Base-by-base conservation (phyloP, 768 basidiomycete genomes). In the Multifurca ochricompacta region DNA sequence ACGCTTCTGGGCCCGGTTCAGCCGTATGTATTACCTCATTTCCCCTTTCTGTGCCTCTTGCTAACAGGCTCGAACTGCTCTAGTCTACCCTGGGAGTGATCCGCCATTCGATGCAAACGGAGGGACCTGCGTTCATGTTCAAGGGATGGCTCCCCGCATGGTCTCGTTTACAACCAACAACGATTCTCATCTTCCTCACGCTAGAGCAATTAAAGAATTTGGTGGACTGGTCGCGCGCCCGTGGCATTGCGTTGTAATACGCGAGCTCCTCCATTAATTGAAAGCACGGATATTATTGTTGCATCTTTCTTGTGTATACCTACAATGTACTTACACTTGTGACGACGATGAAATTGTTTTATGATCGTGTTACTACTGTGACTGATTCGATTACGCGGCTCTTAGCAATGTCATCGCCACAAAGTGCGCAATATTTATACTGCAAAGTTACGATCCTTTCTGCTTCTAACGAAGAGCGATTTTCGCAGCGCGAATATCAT, bases 71-170 rank as follows among this genome's bases (percentile, higher is more conserved):
- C 30, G 21, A 21, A 13, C 25, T n/a, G 18, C 11, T 34, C 11
- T 60, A 85, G 83, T 88, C 85, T 1, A 87, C 89, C 0, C 59
- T 91, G 25, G 75, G 69, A 6, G 85, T 87, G 37, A 88, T 91
- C 65, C 74, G 76, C 18, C 61, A 74, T 10, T 86, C 87, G 18
- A 71, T 92, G 57, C 74, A 77, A 56, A 81, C 70, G 59, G 90
- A 92, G 62, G 90, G 90, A 13, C 67, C 87, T 3, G 85, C 85
- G 80, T 92, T 91, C 77, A 87, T 92, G 85, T 90, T 92, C 75
- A 90, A 89, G 67, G 90, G 90, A 58, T 92, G 90, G 90, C 68
- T 91, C 8, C 90, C 90, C 0, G 87, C 89, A 10, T 92, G 88
- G 88, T 78, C 80, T 48, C 76, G 90, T 67, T 75, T 92, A 35